Evolutionary conservation across 2,329 filamentous ascomycete species (phyloP).

Genomic region (Malbranchea zuffiana): DNA sequence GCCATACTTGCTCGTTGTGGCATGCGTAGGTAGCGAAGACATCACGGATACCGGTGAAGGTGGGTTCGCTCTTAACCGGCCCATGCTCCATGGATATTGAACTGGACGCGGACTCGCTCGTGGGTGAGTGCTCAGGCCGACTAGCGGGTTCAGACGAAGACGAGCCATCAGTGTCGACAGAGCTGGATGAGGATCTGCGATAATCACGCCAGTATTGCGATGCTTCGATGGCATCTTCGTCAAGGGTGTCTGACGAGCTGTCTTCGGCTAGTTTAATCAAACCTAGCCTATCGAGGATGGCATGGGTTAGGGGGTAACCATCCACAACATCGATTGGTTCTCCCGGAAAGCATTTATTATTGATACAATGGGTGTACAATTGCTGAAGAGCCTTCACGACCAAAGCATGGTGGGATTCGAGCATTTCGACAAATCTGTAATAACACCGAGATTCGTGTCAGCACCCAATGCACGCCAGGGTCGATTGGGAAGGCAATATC

Average conservation of each 20-base stretch:
- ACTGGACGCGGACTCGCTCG: conserved; percentile 7
- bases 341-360: conserved; percentile 35
- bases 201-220: conserved; percentile 28
- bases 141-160: conserved; percentile 24
- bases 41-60: conserved; percentile 5
- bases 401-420: conserved; percentile 34
- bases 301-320: conserved; percentile 33
- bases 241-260: conserved; percentile 22
- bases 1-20: conserved; percentile 8
- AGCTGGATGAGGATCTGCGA: conserved; percentile 29
- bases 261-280: conserved; percentile 36
- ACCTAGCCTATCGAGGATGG: conserved; percentile 33
- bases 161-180: conserved; percentile 29
- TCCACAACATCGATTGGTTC: conserved; percentile 32
- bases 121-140: conserved; percentile 7
- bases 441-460: neutral
- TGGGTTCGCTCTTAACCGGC: conserved; percentile 2
- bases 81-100: conserved; percentile 7
- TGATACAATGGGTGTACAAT: conserved; percentile 32
- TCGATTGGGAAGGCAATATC: conserved; percentile 8
- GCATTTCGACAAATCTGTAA: conserved; percentile 35
- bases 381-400: conserved; percentile 34
- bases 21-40: conserved; percentile 8
- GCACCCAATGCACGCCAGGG: neutral
- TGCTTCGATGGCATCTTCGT: conserved; percentile 26